Evolutionary conservation across 2,329 filamentous ascomycete species (phyloP), one percentile per base, ranked within the genome.

Genomic region (Microcyclosporella mali): DNA sequence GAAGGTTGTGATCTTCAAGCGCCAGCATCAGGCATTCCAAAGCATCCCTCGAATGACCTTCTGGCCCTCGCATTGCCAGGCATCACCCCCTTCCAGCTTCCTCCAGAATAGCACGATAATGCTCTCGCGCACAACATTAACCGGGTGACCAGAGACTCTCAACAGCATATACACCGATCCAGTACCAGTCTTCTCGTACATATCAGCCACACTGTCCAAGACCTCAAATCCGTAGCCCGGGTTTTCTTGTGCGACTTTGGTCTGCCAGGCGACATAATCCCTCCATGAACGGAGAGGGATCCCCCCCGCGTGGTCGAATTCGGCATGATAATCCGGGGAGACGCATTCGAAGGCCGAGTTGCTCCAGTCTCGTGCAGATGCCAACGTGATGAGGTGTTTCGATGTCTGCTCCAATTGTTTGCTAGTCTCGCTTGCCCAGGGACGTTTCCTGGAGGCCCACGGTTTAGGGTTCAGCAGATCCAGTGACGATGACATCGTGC

Each of bases 181-280:
- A 18, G 38, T 36, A 9, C 48, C 48, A 27, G 6, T 43, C 19
- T 38, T 32, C 25, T 51, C 48, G 15, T 51, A 45, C 2, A 47
- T 39, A 27, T 47, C 45, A 2, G 38, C 45, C 2, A 43, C 42
- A 15, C 18, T 31, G 33, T 47, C 46, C 14, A 48, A 11, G 1
- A 43, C 35, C 19, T 47, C 41, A 30, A 51, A 51, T 2, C 39
- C 34, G 33, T 50, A 45, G 6, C 33, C 42, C n/a, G 45, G 44
- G 21, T 47, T 45, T 10, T 38, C 34, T 12, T 33, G 25, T 2
- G 38, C 45, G 3, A 45, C 36, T 2, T 40, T 18, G 8, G 42
- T 33, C 32, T 47, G 47, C 15, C 41, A 27, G 11, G 42, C 39
- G 3, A 47, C 19, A 30, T 45, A 47, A 6, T 33, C 35, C 8